Evolutionary conservation across 2,329 filamentous ascomycete species (phyloP).

Genomic region (Hypoxylon sp.): DNA sequence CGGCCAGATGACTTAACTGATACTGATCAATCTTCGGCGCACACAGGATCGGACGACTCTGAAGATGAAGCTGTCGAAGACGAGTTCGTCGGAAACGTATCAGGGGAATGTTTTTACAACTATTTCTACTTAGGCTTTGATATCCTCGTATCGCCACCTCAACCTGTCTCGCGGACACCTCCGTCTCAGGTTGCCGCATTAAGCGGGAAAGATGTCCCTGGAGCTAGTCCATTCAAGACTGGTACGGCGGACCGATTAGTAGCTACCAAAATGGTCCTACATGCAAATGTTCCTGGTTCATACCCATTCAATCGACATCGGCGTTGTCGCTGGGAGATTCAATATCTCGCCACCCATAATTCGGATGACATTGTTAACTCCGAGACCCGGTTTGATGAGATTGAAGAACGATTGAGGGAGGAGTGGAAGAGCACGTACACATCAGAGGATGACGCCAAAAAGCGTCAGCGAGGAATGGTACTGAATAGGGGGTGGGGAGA

Average conservation of each 20-base stretch:
- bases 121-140: slow-evolving; percentile 98
- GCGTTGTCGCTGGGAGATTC: slow-evolving; percentile 87
- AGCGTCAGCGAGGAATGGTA: slow-evolving; percentile 81
- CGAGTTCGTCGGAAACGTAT: slow-evolving; percentile 67
- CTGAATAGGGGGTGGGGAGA: slow-evolving; percentile 93
- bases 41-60: slow-evolving; percentile 78
- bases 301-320: slow-evolving; percentile 97
- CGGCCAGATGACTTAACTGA: slow-evolving; percentile 74
- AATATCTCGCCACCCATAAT: slow-evolving; percentile 65
- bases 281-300: slow-evolving; percentile 94
- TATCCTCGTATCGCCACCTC: slow-evolving; percentile 86
- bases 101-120: slow-evolving; percentile 92
- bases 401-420: slow-evolving; percentile 77
- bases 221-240: slow-evolving; percentile 58
- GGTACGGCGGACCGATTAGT: slow-evolving; percentile 76
- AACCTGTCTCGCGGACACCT: slow-evolving; percentile 73
- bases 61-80: slow-evolving; percentile 74
- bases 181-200: slow-evolving; percentile 61
- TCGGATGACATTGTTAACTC: slow-evolving; percentile 71
- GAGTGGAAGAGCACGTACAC: slow-evolving; percentile 79
- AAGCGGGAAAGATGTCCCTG: slow-evolving; percentile 47
- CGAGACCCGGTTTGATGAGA: slow-evolving; percentile 82
- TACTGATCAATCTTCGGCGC: slow-evolving; percentile 81
- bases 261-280: slow-evolving; percentile 91
- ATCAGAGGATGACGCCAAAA: slow-evolving; percentile 66